phyloP scores from a whole-genome alignment of 108 stramenopile species.

The Cyclostephanos tholiformis region DNA sequence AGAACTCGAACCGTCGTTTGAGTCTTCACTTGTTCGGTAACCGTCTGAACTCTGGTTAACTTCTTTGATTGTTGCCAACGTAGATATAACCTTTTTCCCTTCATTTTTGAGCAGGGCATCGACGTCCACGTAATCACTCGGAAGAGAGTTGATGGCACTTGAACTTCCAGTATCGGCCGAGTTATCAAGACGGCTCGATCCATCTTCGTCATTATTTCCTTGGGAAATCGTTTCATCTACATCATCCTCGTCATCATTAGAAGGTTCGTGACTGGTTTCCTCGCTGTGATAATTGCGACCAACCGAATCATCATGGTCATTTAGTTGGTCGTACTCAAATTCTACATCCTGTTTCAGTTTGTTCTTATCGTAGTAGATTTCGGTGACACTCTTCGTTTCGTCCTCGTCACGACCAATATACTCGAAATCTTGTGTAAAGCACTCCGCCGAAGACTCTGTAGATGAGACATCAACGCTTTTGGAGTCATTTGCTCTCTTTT shows the following conservation, averaged over 20 bases:
- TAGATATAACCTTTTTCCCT: constrained; percentile 2
- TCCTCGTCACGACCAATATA: background rate
- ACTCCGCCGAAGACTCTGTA: background rate
- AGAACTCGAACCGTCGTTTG: background rate
- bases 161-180: background rate
- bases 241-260: constrained; percentile 1
- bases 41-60: constrained; percentile 1
- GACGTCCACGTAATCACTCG: constrained; percentile 21
- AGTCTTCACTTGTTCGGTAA: constrained; percentile 16
- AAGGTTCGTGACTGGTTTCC: constrained; percentile 1
- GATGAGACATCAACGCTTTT: constrained; percentile 8
- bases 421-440: constrained; percentile 14
- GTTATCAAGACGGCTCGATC: background rate
- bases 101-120: constrained; percentile 7
- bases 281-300: background rate
- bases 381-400: background rate
- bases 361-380: background rate
- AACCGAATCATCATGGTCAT: background rate
- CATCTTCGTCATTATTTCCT: background rate
- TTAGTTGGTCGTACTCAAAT: constrained; percentile 8
- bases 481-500: background rate
- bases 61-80: constrained; percentile 25
- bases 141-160: constrained; percentile 17
- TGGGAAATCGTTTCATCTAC: background rate
- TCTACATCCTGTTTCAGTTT: constrained; percentile 2